Conservation (phyloP, 768 basidiomycete genomes). For the Gelatoporia subvermispora region DNA sequence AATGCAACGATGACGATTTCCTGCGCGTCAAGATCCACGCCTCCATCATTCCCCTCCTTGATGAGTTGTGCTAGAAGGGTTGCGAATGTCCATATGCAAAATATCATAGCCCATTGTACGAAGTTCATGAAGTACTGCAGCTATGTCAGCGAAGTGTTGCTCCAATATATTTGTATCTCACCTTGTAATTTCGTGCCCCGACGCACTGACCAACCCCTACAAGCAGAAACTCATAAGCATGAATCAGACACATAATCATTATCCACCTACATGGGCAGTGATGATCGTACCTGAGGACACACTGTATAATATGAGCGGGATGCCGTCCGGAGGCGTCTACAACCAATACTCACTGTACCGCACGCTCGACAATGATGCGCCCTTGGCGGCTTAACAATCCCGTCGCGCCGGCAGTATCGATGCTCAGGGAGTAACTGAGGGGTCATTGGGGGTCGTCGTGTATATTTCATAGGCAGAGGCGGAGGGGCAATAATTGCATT, state of each 20-base stretch:
- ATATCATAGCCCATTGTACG: constrained; percentile 54
- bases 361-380: constrained; percentile 80
- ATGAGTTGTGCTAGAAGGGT: constrained; percentile 44
- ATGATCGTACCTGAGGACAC: constrained; percentile 80
- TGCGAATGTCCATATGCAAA: constrained; percentile 57
- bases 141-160: not conserved
- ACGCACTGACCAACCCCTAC: constrained; percentile 92
- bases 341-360: constrained; percentile 56
- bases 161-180: constrained; percentile 22
- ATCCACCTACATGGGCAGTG: constrained; percentile 74
- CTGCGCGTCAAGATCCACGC: constrained; percentile 49
- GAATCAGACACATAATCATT: constrained; percentile 2
- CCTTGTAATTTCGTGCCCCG: constrained; percentile 88
- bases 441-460: constrained; percentile 30
- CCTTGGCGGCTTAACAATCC: constrained; percentile 66
- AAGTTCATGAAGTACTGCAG: constrained; percentile 82
- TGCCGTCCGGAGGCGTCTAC: not conserved
- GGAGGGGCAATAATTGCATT: not conserved
- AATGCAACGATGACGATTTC: constrained; percentile 68
- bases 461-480: constrained; percentile 17
- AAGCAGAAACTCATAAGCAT: not conserved
- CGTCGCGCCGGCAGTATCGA: constrained; percentile 62
- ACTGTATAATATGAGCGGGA: constrained; percentile 35
- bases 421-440: constrained; percentile 56
- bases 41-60: constrained; percentile 13